Conservation (phyloP, 768 basidiomycete species). For the Phlegmacium glaucopus region DNA sequence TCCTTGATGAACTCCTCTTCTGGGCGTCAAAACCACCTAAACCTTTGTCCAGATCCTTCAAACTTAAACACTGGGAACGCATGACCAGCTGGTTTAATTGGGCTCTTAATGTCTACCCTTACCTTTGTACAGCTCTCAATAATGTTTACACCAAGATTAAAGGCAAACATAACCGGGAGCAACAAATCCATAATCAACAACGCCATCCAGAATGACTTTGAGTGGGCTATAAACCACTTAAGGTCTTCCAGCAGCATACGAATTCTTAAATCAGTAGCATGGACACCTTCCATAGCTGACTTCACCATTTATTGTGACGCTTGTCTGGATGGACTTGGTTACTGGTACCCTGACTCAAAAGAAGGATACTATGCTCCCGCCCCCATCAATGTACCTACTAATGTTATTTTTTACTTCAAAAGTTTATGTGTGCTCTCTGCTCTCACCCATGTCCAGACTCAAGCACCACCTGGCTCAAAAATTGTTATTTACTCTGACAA, state of each 20-base stretch:
- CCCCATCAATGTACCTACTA: neutral
- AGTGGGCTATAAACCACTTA: slow-evolving; percentile 27
- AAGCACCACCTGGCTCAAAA: too few species aligned
- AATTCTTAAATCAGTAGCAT: slow-evolving; percentile 13
- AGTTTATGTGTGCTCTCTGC: slow-evolving; percentile 17
- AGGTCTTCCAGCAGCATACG: slow-evolving; percentile 10
- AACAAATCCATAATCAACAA: slow-evolving; percentile 24
- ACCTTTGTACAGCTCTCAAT: slow-evolving; percentile 18
- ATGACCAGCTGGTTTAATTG: slow-evolving; percentile 33
- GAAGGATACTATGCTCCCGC: slow-evolving; percentile 10
- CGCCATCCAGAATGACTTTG: slow-evolving; percentile 17
- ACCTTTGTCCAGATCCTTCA: neutral
- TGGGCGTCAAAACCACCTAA: too few species aligned
- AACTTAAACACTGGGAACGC: slow-evolving; percentile 19
- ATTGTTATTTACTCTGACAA: too few species aligned
- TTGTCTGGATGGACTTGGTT: slow-evolving; percentile 14
- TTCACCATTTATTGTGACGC: slow-evolving; percentile 18
- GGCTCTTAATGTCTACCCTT: slow-evolving; percentile 31
- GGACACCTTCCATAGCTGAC: slow-evolving; percentile 3
- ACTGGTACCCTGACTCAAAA: slow-evolving; percentile 17
- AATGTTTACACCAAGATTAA: neutral
- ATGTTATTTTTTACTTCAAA: slow-evolving; percentile 21
- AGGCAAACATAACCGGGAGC: neutral
- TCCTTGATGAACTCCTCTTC: neutral
- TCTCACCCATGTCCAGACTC: neutral